These are phyloP conservation scores for Pseudogymnoascus sp. DNA, from an alignment of 2,329 filamentous ascomycete species.

Conservation along the genomic window DNA sequence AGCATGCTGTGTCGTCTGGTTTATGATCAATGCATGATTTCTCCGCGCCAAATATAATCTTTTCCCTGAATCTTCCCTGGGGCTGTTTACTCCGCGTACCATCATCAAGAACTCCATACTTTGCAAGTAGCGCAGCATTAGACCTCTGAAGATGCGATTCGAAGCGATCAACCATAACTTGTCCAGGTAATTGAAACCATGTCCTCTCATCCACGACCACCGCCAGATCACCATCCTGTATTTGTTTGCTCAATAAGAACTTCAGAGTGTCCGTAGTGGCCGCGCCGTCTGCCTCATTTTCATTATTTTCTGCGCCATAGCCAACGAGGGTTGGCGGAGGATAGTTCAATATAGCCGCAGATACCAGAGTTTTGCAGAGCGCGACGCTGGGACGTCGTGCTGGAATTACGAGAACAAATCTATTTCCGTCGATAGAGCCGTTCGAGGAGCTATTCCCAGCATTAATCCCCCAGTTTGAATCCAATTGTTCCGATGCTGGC, in stretches of 20 bases:
- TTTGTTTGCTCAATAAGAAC: slow-evolving; percentile 38
- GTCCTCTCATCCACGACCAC: slow-evolving; percentile 40
- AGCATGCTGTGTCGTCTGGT: slow-evolving; percentile 40
- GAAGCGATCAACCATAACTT: slow-evolving; percentile 48
- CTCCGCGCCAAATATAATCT: slow-evolving; percentile 46
- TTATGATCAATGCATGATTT: slow-evolving; percentile 42
- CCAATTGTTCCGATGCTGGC: not conserved
- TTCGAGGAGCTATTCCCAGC: not conserved
- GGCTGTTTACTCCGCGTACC: slow-evolving; percentile 27
- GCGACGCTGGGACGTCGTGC: slow-evolving; percentile 34
- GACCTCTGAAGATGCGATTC: slow-evolving; percentile 38
- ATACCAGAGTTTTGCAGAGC: slow-evolving; percentile 50
- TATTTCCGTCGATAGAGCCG: slow-evolving; percentile 12
- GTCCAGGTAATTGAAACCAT: slow-evolving; percentile 49
- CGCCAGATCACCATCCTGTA: slow-evolving; percentile 45
- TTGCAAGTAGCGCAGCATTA: slow-evolving; percentile 34
- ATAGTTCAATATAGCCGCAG: slow-evolving; percentile 50
- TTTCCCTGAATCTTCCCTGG: slow-evolving; percentile 34
- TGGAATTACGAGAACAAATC: slow-evolving; percentile 48
- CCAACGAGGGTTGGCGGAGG: slow-evolving; percentile 48
- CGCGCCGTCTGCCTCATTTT: slow-evolving; percentile 10
- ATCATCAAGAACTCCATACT: slow-evolving; percentile 15
- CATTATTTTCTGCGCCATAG: slow-evolving; percentile 27
- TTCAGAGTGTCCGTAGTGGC: slow-evolving; percentile 23
- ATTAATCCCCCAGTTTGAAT: not conserved